phyloP scores from a whole-genome alignment of 768 basidiomycete species.

The Clitopilus passeckerianus region DNA sequence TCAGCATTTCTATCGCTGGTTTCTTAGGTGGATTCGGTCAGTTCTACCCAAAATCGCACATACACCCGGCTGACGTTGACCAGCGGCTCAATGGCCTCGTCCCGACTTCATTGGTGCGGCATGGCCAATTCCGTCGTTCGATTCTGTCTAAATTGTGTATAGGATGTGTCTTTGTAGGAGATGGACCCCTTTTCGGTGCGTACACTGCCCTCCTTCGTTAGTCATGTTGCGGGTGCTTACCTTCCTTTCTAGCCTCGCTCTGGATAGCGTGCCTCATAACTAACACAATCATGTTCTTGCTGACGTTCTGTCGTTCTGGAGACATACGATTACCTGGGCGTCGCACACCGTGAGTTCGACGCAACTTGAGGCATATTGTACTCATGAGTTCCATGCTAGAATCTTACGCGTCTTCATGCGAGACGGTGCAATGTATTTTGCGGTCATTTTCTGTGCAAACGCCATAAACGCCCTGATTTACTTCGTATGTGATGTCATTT shows the following conservation, averaged over 20 bases:
- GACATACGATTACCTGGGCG: background rate
- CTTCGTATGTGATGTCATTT: background rate
- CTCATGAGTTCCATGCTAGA: background rate
- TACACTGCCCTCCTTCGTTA: background rate
- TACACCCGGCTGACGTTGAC: background rate
- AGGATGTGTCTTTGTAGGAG: background rate
- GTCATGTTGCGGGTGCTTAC: background rate
- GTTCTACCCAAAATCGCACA: no score
- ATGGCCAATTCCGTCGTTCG: background rate
- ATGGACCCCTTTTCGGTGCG: background rate
- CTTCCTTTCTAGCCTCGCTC: background rate
- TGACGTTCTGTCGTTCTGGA: background rate
- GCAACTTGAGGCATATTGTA: background rate
- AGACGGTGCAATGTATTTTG: background rate
- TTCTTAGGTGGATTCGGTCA: background rate
- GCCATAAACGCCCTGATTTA: background rate
- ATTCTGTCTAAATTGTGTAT: background rate
- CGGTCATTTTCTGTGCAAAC: background rate
- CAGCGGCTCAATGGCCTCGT: background rate
- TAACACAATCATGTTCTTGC: background rate
- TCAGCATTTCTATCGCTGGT: background rate
- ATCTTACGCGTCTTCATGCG: background rate
- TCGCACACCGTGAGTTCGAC: background rate
- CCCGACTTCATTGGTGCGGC: background rate
- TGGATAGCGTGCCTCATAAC: background rate